These are phyloP conservation scores for Sporothrix pseudoabietina DNA, from an alignment of 2,329 filamentous ascomycete species.

Conservation along the genomic window DNA sequence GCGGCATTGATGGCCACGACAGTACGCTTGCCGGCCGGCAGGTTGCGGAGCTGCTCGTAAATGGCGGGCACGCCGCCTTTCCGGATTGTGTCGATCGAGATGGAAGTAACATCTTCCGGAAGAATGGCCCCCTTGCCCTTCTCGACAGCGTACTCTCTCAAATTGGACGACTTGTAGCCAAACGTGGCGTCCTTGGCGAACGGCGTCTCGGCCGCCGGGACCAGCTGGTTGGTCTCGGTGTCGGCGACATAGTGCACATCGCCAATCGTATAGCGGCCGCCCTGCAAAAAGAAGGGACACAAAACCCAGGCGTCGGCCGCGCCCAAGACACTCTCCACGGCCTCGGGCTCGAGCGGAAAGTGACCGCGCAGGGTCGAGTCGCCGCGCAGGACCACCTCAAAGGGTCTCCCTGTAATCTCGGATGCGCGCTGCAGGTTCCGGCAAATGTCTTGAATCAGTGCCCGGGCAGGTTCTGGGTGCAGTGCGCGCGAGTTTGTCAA, in stretches of 20 bases:
- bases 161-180: conserved; percentile 57
- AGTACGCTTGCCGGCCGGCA: conserved; percentile 42
- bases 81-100: conserved; percentile 53
- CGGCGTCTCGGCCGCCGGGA: conserved; percentile 56
- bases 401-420: conserved; percentile 42
- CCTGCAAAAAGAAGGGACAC: conserved; percentile 62
- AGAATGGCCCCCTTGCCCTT: conserved; percentile 46
- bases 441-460: conserved; percentile 55
- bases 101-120: conserved; percentile 45
- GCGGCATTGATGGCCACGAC: conserved; percentile 55
- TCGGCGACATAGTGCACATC: conserved; percentile 62
- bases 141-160: conserved; percentile 56
- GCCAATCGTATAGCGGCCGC: conserved; percentile 58
- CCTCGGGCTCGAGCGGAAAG: conserved; percentile 85
- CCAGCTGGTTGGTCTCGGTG: conserved; percentile 42
- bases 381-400: conserved; percentile 59
- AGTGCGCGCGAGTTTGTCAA: conserved; percentile 62
- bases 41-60: conserved; percentile 45
- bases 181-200: conserved; percentile 62
- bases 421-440: conserved; percentile 52
- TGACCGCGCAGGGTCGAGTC: conserved; percentile 76
- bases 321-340: conserved; percentile 53
- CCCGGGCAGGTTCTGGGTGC: conserved; percentile 50
- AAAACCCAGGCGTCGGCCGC: conserved; percentile 56
- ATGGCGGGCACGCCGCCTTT: conserved; percentile 44